A percentile compares a stretch with the other conserved stretches of the same genome.
Conservation (phyloP, 257 asterid species). For the Nicotiana benthamiana region DNA sequence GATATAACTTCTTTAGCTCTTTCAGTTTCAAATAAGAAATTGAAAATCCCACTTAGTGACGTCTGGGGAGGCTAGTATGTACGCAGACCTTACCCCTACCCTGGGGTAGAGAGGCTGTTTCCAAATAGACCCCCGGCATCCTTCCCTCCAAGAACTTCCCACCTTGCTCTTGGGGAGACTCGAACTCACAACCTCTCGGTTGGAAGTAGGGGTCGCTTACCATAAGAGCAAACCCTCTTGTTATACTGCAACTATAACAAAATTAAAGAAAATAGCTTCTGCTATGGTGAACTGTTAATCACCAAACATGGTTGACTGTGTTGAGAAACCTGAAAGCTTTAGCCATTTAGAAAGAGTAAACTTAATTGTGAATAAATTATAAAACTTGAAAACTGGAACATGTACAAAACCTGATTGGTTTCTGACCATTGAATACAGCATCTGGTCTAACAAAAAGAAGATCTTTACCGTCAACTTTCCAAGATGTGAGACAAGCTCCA, state of each 20-base stretch:
- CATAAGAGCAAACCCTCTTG: too few relatives aligned
- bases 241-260: not conserved
- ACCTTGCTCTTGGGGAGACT: too few relatives aligned
- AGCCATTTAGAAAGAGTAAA: not conserved
- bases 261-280: not conserved
- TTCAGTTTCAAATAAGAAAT: not conserved
- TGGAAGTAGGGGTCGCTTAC: too few relatives aligned
- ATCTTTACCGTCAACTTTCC: conserved; percentile 87
- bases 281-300: not conserved
- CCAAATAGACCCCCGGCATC: too few relatives aligned
- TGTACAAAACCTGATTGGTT: conserved; percentile 53
- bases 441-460: conserved; percentile 97
- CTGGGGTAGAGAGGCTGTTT: too few relatives aligned
- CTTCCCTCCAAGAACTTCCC: too few relatives aligned
- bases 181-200: too few relatives aligned
- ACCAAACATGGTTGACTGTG: not conserved
- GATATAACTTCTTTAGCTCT: not conserved
- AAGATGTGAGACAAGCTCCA: conserved; percentile 95
- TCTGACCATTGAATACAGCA: conserved; percentile 89
- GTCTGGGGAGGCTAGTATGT: too few relatives aligned
- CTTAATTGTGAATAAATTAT: not conserved
- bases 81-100: too few relatives aligned
- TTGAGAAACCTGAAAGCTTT: not conserved
- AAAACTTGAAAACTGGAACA: not conserved
- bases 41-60: too few relatives aligned